Conservation (phyloP, 108 stramenopile genomes). For the Heterococcus sp. region DNA sequence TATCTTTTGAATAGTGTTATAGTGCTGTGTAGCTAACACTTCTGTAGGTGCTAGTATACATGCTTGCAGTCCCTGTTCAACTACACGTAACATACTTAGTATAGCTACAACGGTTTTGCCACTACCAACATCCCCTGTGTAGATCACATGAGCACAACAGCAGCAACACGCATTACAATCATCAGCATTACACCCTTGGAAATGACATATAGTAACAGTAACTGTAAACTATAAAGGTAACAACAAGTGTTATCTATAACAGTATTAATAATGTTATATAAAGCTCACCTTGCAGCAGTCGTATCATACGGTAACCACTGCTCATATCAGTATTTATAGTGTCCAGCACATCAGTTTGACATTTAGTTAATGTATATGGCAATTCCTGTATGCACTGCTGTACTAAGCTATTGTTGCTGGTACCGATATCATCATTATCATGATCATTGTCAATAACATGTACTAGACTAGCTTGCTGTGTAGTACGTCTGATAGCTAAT, state of each 20-base stretch:
- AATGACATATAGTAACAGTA: too few species aligned
- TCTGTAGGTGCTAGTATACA: conserved; percentile 85
- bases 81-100: conserved; percentile 72
- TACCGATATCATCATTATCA: background rate
- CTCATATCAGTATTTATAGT: conserved; percentile 32
- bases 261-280: too few species aligned
- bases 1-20: conserved; percentile 46
- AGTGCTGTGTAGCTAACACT: conserved; percentile 84
- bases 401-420: background rate
- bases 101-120: conserved; percentile 93
- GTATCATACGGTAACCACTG: conserved; percentile 19
- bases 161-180: too few species aligned
- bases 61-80: conserved; percentile 76
- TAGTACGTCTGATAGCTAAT: conserved; percentile 9
- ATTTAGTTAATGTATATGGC: conserved; percentile 27
- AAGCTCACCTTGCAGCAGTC: conserved; percentile 33
- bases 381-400: conserved; percentile 6
- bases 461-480: too few species aligned
- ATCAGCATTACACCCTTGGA: too few species aligned
- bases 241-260: too few species aligned
- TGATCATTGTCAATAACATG: too few species aligned
- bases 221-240: too few species aligned
- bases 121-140: conserved; percentile 96
- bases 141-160: too few species aligned
- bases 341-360: conserved; percentile 13